These are phyloP conservation scores for Lentinula novae-zelandiae DNA, from an alignment of 1,284 basidiomycete genomes.

Conservation along the genomic window DNA sequence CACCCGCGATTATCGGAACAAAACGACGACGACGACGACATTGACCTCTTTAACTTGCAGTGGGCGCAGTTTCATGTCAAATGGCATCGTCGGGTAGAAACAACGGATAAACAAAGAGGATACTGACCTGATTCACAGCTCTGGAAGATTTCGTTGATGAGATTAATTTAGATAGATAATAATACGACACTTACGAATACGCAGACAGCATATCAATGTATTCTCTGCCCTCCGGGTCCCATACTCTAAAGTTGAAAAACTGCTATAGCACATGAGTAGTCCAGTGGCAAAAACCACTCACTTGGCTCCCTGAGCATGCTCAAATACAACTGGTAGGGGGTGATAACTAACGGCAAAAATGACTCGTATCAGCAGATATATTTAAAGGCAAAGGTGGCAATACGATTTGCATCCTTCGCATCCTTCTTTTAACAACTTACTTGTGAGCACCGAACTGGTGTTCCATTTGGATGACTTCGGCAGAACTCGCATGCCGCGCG, in stretches of 20 bases:
- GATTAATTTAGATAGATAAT: neutral
- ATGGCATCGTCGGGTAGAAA: constrained; percentile 7
- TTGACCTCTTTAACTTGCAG: neutral
- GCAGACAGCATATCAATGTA: constrained; percentile 97
- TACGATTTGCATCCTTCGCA: constrained; percentile 4
- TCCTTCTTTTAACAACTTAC: constrained; percentile 46
- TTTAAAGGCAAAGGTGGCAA: constrained; percentile 19
- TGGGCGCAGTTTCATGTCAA: constrained; percentile 4
- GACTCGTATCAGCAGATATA: constrained; percentile 23
- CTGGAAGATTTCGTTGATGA: constrained; percentile 32
- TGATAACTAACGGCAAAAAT: constrained; percentile 79
- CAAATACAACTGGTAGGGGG: constrained; percentile 93
- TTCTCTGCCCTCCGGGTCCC: constrained; percentile 93
- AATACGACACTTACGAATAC: constrained; percentile 73
- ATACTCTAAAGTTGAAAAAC: constrained; percentile 58
- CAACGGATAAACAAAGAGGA: neutral
- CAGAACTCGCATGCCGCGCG: constrained; percentile 39
- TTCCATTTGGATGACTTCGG: constrained; percentile 79
- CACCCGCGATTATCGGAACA: neutral
- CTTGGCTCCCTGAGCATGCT: constrained; percentile 86
- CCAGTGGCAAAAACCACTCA: constrained; percentile 36
- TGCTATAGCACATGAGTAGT: constrained; percentile 13
- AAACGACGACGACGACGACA: neutral
- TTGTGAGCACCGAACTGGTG: constrained; percentile 85
- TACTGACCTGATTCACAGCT: constrained; percentile 81